phyloP scores from a whole-genome alignment of 1,284 basidiomycete species.

The Trichosporon ovoides region DNA sequence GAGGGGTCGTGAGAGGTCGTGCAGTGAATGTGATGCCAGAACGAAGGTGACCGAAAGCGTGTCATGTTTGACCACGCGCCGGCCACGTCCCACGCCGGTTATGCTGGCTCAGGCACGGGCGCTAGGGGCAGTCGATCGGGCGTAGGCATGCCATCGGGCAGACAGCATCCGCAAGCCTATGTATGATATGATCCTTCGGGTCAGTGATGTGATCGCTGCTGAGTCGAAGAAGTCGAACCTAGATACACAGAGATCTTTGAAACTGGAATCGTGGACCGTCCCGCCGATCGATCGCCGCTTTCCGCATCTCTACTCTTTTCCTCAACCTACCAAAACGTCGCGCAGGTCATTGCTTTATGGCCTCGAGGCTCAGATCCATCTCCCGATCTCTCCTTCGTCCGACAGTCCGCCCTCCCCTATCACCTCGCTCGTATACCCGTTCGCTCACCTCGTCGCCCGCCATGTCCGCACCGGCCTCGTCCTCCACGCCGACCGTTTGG shows the following conservation, averaged over 20 bases:
- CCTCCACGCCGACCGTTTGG: slow-evolving; percentile 44
- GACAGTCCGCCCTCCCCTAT: neutral
- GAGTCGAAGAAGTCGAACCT: slow-evolving; percentile 2
- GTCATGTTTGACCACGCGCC: slow-evolving; percentile 1
- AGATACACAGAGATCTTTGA: neutral
- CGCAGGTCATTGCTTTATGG: neutral
- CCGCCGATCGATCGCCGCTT: neutral
- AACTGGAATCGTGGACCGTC: neutral
- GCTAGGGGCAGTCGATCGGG: neutral
- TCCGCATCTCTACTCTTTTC: neutral
- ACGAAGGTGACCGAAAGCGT: neutral
- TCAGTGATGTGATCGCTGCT: slow-evolving; percentile 2
- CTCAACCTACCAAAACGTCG: neutral
- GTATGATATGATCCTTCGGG: neutral
- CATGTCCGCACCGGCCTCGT: slow-evolving; percentile 27
- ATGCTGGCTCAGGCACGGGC: neutral
- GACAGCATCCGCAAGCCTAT: neutral
- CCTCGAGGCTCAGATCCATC: neutral
- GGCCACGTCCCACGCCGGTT: slow-evolving; percentile 2
- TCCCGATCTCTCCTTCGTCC: neutral
- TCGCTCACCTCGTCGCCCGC: slow-evolving; percentile 20
- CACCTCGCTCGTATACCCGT: neutral
- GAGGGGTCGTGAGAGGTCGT: neutral
- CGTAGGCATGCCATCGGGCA: neutral
- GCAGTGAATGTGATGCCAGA: neutral